These are phyloP conservation scores for Plasmodium vivax DNA, from an alignment of 169 alveolate species.

Conservation along the genomic window DNA sequence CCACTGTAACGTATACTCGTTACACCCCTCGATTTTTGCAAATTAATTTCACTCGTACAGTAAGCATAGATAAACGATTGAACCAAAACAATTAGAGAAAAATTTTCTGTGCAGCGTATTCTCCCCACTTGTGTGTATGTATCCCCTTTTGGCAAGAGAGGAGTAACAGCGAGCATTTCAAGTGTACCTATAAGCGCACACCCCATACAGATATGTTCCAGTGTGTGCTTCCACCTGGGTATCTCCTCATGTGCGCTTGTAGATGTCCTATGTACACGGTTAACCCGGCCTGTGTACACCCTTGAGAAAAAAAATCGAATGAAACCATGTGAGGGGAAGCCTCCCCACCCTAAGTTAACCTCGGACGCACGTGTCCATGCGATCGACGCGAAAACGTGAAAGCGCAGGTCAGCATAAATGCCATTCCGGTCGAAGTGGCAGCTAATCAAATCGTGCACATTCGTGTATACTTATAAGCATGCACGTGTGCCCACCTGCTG, in stretches of 20 bases:
- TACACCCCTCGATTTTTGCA: background rate
- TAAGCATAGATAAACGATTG: background rate
- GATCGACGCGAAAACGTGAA: background rate
- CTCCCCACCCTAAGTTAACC: background rate
- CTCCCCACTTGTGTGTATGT: background rate
- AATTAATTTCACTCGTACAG: background rate
- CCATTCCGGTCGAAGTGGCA: background rate
- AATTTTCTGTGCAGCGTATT: background rate
- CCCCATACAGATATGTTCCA: background rate
- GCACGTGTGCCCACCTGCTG: background rate
- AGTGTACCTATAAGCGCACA: background rate
- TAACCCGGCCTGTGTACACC: background rate
- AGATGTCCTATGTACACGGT: background rate
- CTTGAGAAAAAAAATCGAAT: background rate
- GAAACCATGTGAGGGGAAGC: background rate
- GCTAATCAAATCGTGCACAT: background rate
- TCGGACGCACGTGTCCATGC: background rate
- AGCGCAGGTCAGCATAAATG: background rate
- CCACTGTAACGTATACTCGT: background rate
- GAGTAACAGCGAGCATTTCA: background rate
- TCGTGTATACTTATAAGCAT: conserved; percentile 8
- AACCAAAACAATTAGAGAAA: background rate
- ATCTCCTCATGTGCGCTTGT: background rate
- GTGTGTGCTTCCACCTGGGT: background rate
- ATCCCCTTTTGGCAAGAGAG: background rate